Conservation (phyloP, 1,284 basidiomycete genomes). For the Ustilago cynodontis region DNA sequence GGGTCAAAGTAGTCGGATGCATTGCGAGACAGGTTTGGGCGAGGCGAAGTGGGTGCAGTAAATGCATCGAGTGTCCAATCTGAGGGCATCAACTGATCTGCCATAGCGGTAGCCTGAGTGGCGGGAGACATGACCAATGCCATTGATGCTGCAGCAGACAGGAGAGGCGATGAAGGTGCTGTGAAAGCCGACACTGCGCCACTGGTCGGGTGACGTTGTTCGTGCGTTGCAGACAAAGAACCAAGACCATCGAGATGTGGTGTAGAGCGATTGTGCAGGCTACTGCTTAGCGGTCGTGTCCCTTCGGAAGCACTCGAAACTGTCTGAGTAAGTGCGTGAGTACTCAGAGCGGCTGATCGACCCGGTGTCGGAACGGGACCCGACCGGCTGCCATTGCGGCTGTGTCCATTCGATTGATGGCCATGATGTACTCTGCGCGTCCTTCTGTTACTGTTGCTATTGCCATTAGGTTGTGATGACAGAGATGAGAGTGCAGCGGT, state of each 20-base stretch:
- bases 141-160: constrained; percentile 25
- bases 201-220: constrained; percentile 1
- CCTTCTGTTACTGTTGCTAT: constrained; percentile 2
- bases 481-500: background rate
- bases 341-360: constrained; percentile 4
- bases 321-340: background rate
- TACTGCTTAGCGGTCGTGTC: constrained; percentile 10
- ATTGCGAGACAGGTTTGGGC: constrained; percentile 21
- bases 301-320: constrained; percentile 14
- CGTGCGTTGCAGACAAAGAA: constrained; percentile 15
- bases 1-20: constrained; percentile 50
- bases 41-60: constrained; percentile 31
- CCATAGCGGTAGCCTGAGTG: constrained; percentile 23
- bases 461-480: constrained; percentile 21
- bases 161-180: constrained; percentile 29
- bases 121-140: constrained; percentile 36
- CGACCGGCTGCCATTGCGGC: constrained; percentile 26
- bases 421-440: constrained; percentile 22
- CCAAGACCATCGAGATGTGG: constrained; percentile 36
- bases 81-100: constrained; percentile 25
- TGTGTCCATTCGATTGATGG: constrained; percentile 11
- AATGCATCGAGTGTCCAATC: constrained; percentile 34
- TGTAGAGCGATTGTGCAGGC: constrained; percentile 42
- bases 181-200: constrained; percentile 17
- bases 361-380: constrained; percentile 12